Percentiles rank a stretch among this genome's conserved stretches.
These are phyloP conservation scores for Miscanthus lutarioriparius DNA, from an alignment of 176 grass and related monocot genomes.

Conservation along the genomic window DNA sequence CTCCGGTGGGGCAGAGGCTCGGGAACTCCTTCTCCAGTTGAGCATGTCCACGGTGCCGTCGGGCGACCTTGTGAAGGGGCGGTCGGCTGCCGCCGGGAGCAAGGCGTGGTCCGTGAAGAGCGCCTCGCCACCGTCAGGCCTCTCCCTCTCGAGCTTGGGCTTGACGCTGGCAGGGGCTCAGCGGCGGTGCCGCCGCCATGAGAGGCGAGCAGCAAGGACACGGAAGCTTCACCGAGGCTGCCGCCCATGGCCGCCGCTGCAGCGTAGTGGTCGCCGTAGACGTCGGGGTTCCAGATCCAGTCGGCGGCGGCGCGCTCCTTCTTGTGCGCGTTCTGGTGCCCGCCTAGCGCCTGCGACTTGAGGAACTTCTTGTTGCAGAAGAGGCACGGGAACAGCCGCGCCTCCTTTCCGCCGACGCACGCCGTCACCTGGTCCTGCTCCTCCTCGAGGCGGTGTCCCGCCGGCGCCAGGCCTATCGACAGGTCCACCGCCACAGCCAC, in stretches of 20 bases:
- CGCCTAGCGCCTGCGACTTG: slow-evolving; percentile 60
- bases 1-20: background rate
- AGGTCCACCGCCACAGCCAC: slow-evolving; percentile 10
- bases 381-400: slow-evolving; percentile 67
- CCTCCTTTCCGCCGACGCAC: slow-evolving; percentile 35
- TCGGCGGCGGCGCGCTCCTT: slow-evolving; percentile 40
- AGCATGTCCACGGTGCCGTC: background rate
- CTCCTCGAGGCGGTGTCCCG: background rate
- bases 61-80: background rate
- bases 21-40: background rate
- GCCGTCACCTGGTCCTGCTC: background rate
- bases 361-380: slow-evolving; percentile 81
- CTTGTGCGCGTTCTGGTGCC: slow-evolving; percentile 76
- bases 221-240: background rate
- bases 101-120: background rate
- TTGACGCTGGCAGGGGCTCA: background rate
- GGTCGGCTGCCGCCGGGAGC: background rate
- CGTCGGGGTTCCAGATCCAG: background rate
- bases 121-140: background rate
- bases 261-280: background rate
- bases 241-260: background rate
- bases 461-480: slow-evolving; percentile 30
- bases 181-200: background rate
- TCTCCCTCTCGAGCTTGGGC: background rate
- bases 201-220: background rate